phyloP scores from a whole-genome alignment of 2,329 filamentous ascomycete genomes.

The Diaporthe sp. region DNA sequence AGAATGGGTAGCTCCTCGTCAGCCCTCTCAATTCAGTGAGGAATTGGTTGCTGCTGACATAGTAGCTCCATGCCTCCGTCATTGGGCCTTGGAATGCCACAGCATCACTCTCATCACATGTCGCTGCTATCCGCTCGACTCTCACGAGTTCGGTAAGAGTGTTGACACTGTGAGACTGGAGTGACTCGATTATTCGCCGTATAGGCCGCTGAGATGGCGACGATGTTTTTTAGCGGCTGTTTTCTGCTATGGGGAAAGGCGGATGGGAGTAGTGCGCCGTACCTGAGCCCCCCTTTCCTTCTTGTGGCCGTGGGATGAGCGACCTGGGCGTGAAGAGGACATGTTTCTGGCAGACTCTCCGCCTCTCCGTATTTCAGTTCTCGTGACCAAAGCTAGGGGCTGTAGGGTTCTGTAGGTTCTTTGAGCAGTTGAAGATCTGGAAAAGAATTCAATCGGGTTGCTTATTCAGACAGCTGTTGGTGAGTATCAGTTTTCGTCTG shows the following conservation, averaged over 20 bases:
- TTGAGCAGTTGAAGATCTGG: too few relatives aligned
- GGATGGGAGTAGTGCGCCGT: neutral
- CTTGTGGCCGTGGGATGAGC: slow-evolving; percentile 27
- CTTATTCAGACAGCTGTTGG: neutral
- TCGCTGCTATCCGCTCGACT: slow-evolving; percentile 73
- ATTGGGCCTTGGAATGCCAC: slow-evolving; percentile 70
- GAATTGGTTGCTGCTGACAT: slow-evolving; percentile 76
- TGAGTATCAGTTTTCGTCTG: neutral
- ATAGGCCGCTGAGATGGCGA: slow-evolving; percentile 46
- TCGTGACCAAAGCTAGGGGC: neutral
- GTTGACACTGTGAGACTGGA: slow-evolving; percentile 76
- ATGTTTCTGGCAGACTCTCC: neutral
- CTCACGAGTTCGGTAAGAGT: slow-evolving; percentile 78
- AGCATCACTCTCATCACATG: slow-evolving; percentile 67
- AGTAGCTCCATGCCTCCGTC: slow-evolving; percentile 77
- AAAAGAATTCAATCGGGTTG: neutral
- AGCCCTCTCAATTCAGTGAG: slow-evolving; percentile 76
- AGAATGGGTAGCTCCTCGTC: slow-evolving; percentile 75
- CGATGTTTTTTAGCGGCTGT: neutral
- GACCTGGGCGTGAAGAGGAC: slow-evolving; percentile 33
- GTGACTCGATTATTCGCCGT: slow-evolving; percentile 68
- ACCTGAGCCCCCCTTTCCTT: slow-evolving; percentile 34
- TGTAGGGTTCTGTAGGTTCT: neutral
- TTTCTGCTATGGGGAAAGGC: neutral
- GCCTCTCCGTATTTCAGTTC: neutral